Evolutionary conservation across 225 moss, liverwort and hornwort genomes (phyloP).

Genomic region (Pseudoscleropodium purum): DNA sequence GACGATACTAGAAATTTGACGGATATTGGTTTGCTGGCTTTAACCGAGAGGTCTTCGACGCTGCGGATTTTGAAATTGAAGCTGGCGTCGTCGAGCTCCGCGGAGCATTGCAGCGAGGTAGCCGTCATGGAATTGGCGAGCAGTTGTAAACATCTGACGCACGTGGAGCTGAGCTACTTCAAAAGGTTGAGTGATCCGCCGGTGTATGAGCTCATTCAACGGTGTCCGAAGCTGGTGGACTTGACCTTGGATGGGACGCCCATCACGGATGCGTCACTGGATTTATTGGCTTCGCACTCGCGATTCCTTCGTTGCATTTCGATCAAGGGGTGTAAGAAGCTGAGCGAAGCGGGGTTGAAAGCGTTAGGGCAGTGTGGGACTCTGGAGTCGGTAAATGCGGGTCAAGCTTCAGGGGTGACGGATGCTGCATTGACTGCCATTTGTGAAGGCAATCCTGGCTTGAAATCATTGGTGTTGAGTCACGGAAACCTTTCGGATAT

Average conservation of each 20-base stretch:
- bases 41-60: conserved; percentile 50
- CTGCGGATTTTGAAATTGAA: conserved; percentile 59
- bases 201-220: conserved; percentile 69
- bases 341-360: conserved; percentile 50
- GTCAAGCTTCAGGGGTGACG: conserved; percentile 46
- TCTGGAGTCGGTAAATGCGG: conserved; percentile 59
- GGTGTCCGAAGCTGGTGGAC: conserved; percentile 65
- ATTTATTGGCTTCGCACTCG: conserved; percentile 56
- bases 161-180: conserved; percentile 68
- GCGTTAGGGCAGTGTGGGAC: conserved; percentile 59
- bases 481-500: conserved; percentile 50
- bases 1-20: conserved; percentile 42
- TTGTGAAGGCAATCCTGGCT: conserved; percentile 45
- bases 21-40: conserved; percentile 56
- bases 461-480: conserved; percentile 59
- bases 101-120: conserved; percentile 62
- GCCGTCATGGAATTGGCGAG: conserved; percentile 75
- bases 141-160: conserved; percentile 56
- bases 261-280: conserved; percentile 60
- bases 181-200: conserved; percentile 61
- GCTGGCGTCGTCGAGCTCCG: conserved; percentile 36
- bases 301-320: conserved; percentile 45
- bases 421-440: conserved; percentile 46
- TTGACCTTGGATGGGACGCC: conserved; percentile 54
- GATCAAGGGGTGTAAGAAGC: conserved; percentile 57